phyloP scores from a whole-genome alignment of 2,329 filamentous ascomycete species.

The Diaporthe capsici region DNA sequence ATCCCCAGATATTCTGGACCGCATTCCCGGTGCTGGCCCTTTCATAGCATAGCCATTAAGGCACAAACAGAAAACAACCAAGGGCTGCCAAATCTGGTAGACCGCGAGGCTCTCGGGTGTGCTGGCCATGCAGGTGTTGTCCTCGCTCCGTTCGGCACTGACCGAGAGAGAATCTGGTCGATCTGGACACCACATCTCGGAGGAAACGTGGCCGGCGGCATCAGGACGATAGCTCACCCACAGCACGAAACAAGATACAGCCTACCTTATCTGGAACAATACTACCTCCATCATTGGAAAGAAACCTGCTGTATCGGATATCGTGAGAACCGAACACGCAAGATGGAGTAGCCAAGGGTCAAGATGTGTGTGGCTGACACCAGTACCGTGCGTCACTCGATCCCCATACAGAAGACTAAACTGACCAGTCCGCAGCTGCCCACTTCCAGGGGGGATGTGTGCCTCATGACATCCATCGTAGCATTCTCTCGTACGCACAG shows the following conservation, averaged over 20 bases:
- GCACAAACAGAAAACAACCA: conserved; percentile 12
- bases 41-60: conserved; percentile 26
- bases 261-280: conserved; percentile 19
- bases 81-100: conserved; percentile 12
- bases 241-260: conserved; percentile 21
- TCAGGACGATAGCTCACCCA: neutral
- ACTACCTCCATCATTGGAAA: conserved; percentile 12
- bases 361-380: conserved; percentile 31
- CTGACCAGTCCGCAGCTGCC: conserved; percentile 24
- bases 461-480: conserved; percentile 27
- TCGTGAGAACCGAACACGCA: conserved; percentile 17
- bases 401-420: conserved; percentile 26
- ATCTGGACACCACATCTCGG: conserved; percentile 11
- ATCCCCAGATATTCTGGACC: conserved; percentile 10
- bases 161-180: conserved; percentile 19
- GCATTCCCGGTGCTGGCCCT: conserved; percentile 18
- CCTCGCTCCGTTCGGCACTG: neutral
- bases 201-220: conserved; percentile 1
- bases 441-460: conserved; percentile 10
- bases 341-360: conserved; percentile 23
- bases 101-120: neutral
- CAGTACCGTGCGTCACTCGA: conserved; percentile 27
- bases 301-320: conserved; percentile 17
- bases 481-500: conserved; percentile 20
- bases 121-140: neutral